Base-by-base conservation (phyloP, 129 eudicot species). In the Flaveria brownii region DNA sequence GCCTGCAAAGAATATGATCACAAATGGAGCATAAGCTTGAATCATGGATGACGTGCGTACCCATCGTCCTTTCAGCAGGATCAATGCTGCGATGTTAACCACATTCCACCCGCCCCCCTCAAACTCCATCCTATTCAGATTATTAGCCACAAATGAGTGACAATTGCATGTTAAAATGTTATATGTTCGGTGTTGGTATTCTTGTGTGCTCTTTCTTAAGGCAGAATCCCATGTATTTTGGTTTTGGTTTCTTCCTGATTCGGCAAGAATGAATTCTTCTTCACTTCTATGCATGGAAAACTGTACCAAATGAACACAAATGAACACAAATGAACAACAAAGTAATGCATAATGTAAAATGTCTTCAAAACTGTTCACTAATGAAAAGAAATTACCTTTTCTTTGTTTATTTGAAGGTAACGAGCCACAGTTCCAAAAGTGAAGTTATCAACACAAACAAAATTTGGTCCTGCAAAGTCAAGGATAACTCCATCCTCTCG, bases 391-490 rank as follows among this genome's bases (percentile, higher is more conserved):
- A 46, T 16, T 82, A 90, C 98, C 97, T 90, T 88, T 43, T 81
- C 93, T 82, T 83, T 90, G 82, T 70, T 85, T 47, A 91, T 80
- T 63, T 86, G 96, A 50, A 91, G 20, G 81, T 87, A 94, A 49
- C 97, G 87, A 11, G 97, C 85, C 28, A 90, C 97, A 8, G 91
- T 78, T 36, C 96, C 97, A 80, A 91, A 94, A 6, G 98, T 78
- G 64, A 94, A 94, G 83, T 87, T 87, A 81, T 94, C 98, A n/a
- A 94, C 98, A 67, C 89, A 85, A 6, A 94, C 97, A 82, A 85
- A 91, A 79, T 94, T 94, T 4, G 98, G 97, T 66, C 98, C 98
- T 22, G 97, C 97, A 81, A 91, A 94, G 73, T 94, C 98, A 54
- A 94, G 78, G 28, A 94, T 94, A 22, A 91, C 93, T 23, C 98